phyloP scores from a whole-genome alignment of 2,329 filamentous ascomycete species.

The Lachnellula hyalina region DNA sequence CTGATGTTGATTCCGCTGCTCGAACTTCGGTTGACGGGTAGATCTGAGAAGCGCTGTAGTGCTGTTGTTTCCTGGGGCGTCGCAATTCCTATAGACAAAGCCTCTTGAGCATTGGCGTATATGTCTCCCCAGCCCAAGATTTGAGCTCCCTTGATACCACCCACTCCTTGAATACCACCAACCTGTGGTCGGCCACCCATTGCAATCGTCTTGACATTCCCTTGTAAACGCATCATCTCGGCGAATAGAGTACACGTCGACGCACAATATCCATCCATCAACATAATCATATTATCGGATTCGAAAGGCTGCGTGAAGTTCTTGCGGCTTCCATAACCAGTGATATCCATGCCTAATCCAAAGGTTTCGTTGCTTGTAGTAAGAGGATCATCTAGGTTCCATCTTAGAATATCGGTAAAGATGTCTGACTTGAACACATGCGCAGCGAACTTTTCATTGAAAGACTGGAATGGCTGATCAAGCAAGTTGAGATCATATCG shows the following conservation, averaged over 20 bases:
- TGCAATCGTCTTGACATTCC: slow-evolving; percentile 50
- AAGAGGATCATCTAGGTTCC: slow-evolving; percentile 13
- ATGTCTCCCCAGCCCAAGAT: slow-evolving; percentile 19
- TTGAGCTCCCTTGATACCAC: slow-evolving; percentile 58
- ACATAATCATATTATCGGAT: slow-evolving; percentile 34
- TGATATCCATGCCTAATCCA: slow-evolving; percentile 20
- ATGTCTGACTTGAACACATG: slow-evolving; percentile 3
- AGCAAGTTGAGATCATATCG: slow-evolving; percentile 21
- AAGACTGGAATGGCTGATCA: slow-evolving; percentile 9
- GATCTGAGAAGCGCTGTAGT: slow-evolving; percentile 13
- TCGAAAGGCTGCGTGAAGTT: slow-evolving; percentile 30
- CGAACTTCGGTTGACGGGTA: slow-evolving; percentile 20
- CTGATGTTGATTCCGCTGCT: slow-evolving; percentile 38
- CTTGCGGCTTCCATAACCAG: slow-evolving; percentile 23
- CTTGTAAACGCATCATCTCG: slow-evolving; percentile 47
- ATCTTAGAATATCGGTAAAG: slow-evolving; percentile 9
- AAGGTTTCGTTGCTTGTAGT: slow-evolving; percentile 7
- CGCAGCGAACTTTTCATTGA: slow-evolving; percentile 11
- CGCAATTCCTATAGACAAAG: background rate
- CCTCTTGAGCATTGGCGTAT: slow-evolving; percentile 13
- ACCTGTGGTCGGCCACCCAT: slow-evolving; percentile 54
- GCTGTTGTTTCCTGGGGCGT: slow-evolving; percentile 14
- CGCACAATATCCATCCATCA: slow-evolving; percentile 52
- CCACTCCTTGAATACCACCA: slow-evolving; percentile 54
- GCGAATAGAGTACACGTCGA: slow-evolving; percentile 56